phyloP scores from a whole-genome alignment of 805 yeast genomes.

The Wickerhamiella azymoides region DNA sequence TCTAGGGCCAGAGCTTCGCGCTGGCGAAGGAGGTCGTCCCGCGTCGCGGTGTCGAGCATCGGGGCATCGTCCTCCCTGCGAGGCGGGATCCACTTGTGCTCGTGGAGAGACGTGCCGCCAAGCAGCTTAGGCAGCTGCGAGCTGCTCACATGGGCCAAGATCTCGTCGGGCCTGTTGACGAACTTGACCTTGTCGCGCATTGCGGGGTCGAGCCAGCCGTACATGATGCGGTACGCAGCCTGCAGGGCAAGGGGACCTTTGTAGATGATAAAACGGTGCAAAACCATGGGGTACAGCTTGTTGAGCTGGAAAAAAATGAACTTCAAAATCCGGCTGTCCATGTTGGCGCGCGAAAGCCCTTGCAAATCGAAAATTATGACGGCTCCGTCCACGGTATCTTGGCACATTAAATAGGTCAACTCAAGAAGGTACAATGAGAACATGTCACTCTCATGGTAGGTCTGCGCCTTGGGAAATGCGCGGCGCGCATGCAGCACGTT shows the following conservation, averaged over 20 bases:
- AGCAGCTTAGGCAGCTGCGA: conserved; percentile 51
- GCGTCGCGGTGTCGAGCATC: conserved; percentile 33
- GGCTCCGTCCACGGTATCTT: conserved; percentile 65
- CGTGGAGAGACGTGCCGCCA: conserved; percentile 55
- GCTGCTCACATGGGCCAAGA: conserved; percentile 45
- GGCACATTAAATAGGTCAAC: conserved; percentile 58
- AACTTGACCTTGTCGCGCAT: conserved; percentile 84
- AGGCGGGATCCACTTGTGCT: conserved; percentile 50
- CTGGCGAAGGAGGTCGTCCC: conserved; percentile 33
- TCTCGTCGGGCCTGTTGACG: conserved; percentile 55
- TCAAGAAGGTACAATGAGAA: conserved; percentile 71
- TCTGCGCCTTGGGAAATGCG: conserved; percentile 57
- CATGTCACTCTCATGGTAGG: conserved; percentile 56
- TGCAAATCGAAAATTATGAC: conserved; percentile 76
- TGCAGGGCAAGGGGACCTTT: conserved; percentile 96
- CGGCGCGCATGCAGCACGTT: conserved; percentile 38
- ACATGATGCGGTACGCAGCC: conserved; percentile 86
- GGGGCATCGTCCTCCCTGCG: conserved; percentile 41
- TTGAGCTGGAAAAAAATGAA: conserved; percentile 81
- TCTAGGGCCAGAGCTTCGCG: conserved; percentile 40
- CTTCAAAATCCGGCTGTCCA: conserved; percentile 86
- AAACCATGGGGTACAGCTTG: conserved; percentile 90
- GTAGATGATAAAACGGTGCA: conserved; percentile 73
- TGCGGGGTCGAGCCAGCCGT: conserved; percentile 92
- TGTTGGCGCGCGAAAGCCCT: conserved; percentile 77